Evolutionary conservation across 805 yeast genomes (phyloP).

Genomic region (Metschnikowia similis): DNA sequence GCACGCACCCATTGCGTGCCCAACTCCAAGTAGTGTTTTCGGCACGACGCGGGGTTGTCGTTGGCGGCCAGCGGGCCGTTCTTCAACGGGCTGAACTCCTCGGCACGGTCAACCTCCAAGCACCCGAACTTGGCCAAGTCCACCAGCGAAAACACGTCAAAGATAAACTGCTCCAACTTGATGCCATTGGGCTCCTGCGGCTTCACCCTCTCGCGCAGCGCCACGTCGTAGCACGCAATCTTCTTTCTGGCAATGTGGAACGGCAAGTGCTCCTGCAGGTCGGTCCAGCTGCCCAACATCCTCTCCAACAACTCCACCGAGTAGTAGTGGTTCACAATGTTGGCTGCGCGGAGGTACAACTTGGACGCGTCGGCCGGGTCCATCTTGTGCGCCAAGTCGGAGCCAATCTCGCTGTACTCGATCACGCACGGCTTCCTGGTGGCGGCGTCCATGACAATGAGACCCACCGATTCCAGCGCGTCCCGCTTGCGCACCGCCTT

Average conservation of each 20-base stretch:
- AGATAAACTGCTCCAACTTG: conserved; percentile 93
- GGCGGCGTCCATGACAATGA: conserved; percentile 67
- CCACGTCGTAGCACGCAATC: conserved; percentile 55
- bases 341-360: conserved; percentile 84
- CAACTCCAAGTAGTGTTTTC: conserved; percentile 56
- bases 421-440: conserved; percentile 76
- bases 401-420: conserved; percentile 87
- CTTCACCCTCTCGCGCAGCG: conserved; percentile 43
- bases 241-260: conserved; percentile 93
- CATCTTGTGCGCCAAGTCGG: conserved; percentile 62
- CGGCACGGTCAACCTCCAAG: conserved; percentile 79
- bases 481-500: conserved; percentile 92
- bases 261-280: conserved; percentile 66
- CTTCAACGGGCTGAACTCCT: conserved; percentile 91
- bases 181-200: conserved; percentile 87
- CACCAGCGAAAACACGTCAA: conserved; percentile 88
- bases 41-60: conserved; percentile 84
- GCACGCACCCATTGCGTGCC: conserved; percentile 69
- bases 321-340: conserved; percentile 95
- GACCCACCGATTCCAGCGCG: conserved; percentile 85
- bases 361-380: conserved; percentile 51
- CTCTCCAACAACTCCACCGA: conserved; percentile 65
- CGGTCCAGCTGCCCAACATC: conserved; percentile 66
- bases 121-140: conserved; percentile 74
- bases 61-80: conserved; percentile 79